Base-by-base conservation (phyloP, 106 monocot species). In the Dioscorea dumetorum region DNA sequence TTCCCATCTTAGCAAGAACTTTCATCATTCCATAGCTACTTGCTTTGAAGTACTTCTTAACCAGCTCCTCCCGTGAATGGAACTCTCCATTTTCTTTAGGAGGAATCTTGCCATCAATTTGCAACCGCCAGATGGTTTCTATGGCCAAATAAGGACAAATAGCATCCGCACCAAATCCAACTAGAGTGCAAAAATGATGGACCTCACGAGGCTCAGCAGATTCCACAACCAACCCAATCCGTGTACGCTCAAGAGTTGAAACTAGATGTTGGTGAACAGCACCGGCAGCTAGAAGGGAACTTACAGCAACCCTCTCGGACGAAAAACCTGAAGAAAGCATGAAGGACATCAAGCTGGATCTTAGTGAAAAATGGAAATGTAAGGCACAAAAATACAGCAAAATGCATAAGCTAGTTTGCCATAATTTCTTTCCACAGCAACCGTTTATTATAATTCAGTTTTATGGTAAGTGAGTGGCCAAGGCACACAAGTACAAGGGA, bases 1-100 rank as follows among this genome's bases (percentile, higher is more conserved):
- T 99, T 3, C 99, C 99, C 99, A 99, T 99, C 68, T 99, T 99
- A 24, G 99, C 99, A 72, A 99, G 92, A 77, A 99, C 99, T 77
- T 99, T 99, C 99, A 99, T 99, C 89, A 99, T 87, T 22, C 99
- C 99, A 67, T 99, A 84, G 57, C 78, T 90, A 51, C 84, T 87
- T 63, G 99, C 99, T 61, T 93, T 87, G 24, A 99, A 99, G 73
- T 99, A 99, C 66, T 80, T 93, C 48, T 83, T 80, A 18, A 90
- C 81, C 58, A 99, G 87, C 48, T 99, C 93, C 33, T 85, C 79
- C 21, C 74, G 77, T 23, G 87, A 81, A 70, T 81, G 77, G 22
- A 90, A 70, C 58, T 70, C 64, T 1, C 93, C 99, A 77, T 81
- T 67, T 24, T 49, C 84, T 50, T 85, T 87, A 41, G 90, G 82